A percentile compares a stretch with the other conserved stretches of the same genome.
Conservation (phyloP, 805 yeast species). For the Ogataea corticis region DNA sequence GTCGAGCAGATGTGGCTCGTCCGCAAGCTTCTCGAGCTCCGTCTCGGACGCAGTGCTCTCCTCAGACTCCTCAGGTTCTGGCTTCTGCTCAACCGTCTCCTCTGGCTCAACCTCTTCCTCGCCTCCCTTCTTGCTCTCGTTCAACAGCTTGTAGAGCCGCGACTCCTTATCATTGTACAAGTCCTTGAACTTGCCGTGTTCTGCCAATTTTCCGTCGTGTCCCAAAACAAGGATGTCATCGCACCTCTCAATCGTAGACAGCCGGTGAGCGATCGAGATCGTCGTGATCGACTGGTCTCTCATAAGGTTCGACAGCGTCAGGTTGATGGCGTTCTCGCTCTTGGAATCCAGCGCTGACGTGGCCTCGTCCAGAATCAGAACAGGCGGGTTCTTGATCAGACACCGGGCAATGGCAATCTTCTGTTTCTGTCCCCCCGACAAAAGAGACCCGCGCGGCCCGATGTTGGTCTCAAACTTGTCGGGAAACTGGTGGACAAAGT, state of each 20-base stretch:
- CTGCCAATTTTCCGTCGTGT: slow-evolving; percentile 72
- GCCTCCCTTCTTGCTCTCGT: slow-evolving; percentile 26
- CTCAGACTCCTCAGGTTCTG: slow-evolving; percentile 3
- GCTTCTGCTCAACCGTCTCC: slow-evolving; percentile 9
- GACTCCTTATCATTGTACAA: slow-evolving; percentile 45
- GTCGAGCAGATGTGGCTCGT: slow-evolving; percentile 16
- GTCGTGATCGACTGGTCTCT: slow-evolving; percentile 64
- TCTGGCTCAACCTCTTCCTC: slow-evolving; percentile 14
- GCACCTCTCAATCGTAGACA: slow-evolving; percentile 83
- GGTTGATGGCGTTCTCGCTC: slow-evolving; percentile 82
- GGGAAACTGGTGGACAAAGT: slow-evolving; percentile 74
- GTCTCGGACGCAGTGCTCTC: background rate
- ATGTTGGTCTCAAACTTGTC: slow-evolving; percentile 78
- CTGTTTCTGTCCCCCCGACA: slow-evolving; percentile 80
- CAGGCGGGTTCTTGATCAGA: slow-evolving; percentile 62
- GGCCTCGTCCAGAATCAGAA: slow-evolving; percentile 74
- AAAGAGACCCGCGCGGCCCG: slow-evolving; percentile 70
- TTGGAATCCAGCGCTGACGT: slow-evolving; percentile 92
- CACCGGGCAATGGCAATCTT: slow-evolving; percentile 77
- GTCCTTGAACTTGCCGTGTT: slow-evolving; percentile 67
- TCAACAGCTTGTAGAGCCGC: slow-evolving; percentile 34
- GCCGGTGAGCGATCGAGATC: slow-evolving; percentile 88
- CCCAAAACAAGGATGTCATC: slow-evolving; percentile 82
- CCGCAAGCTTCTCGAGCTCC: slow-evolving; percentile 15
- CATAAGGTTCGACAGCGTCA: slow-evolving; percentile 61